phyloP scores from a whole-genome alignment of 345 rosid species.

The Populus nigra region DNA sequence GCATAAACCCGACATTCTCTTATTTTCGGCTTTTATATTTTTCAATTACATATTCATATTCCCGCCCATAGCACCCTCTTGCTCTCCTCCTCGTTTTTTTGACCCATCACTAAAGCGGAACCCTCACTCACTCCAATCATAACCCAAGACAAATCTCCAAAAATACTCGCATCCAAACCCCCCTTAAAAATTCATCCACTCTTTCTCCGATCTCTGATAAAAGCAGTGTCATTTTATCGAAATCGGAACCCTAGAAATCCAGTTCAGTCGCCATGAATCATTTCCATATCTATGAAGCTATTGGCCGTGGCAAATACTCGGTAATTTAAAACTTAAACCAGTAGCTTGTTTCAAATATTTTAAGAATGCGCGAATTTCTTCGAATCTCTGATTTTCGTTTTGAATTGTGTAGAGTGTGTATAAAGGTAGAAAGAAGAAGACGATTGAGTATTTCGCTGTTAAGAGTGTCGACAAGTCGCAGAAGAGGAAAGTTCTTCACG shows the following conservation, averaged over 20 bases:
- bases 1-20: background rate
- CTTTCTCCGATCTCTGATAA: constrained; percentile 19
- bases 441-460: constrained; percentile 90
- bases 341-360: background rate
- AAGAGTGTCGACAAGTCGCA: constrained; percentile 96
- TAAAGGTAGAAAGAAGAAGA: constrained; percentile 97
- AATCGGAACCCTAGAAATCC: constrained; percentile 29
- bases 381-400: background rate
- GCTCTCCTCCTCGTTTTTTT: constrained; percentile 5
- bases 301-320: constrained; percentile 97
- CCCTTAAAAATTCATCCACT: background rate
- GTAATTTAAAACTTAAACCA: constrained; percentile 32
- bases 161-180: background rate
- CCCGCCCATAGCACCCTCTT: constrained; percentile 31
- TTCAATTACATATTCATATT: constrained; percentile 18
- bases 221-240: constrained; percentile 4
- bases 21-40: constrained; percentile 7
- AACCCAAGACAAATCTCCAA: background rate
- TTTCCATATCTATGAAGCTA: constrained; percentile 92
- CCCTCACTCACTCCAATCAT: constrained; percentile 10
- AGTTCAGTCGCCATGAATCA: constrained; percentile 56
- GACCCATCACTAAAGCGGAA: background rate
- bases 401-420: constrained; percentile 59
- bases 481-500: constrained; percentile 87
- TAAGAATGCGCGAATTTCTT: background rate